Evolutionary conservation across 345 rosid species (phyloP), one percentile per base, ranked within the genome.

Genomic region (Syzygium oleosum): DNA sequence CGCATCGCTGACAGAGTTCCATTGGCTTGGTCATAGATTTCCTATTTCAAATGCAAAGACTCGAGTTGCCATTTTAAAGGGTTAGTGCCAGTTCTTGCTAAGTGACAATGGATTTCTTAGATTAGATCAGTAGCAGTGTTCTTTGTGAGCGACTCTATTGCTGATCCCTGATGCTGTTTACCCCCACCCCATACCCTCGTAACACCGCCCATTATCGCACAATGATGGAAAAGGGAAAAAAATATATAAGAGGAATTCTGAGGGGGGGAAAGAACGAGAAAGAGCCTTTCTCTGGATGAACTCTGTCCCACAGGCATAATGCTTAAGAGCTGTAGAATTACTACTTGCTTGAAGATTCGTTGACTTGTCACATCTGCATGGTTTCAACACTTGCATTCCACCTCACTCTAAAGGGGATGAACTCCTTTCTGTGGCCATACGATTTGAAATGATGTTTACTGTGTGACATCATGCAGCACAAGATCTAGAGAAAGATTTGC

Each of bases 401-500:
- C 80, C 80, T 68, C 46, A 21, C 43, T 16, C 46, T 13, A 73
- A 4, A 9, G 25, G 49, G 80, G 14, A 73, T 73, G 80, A 73
- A 73, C 80, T 73, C 23, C 80, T 73, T 34, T 73, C 14, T 19
- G 46, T 73, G 80, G 25, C 25, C 2, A 73, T 19, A 17, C 3
- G 7, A 38, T 73, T 34, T 8, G 23, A 73, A 68, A 73, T 73
- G 46, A 34, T 79, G 51, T 49, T 68, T 43, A 14, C 22, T 19
- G 46, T 86, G 63, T 29, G 54, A 59, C 51, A 86, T 41, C 84
- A 5, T 93, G 88, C 96, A 98, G 99, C 99, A 51, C 99, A 98
- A 91, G 99, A 98, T 85, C 92, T 96, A 92, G 99, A 96, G 95
- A 97, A 97, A 95, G 99, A 96, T 94, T 91, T 98, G 92, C 91